phyloP scores from a whole-genome alignment of 208 protist genomes.

The Leishmania major region DNA sequence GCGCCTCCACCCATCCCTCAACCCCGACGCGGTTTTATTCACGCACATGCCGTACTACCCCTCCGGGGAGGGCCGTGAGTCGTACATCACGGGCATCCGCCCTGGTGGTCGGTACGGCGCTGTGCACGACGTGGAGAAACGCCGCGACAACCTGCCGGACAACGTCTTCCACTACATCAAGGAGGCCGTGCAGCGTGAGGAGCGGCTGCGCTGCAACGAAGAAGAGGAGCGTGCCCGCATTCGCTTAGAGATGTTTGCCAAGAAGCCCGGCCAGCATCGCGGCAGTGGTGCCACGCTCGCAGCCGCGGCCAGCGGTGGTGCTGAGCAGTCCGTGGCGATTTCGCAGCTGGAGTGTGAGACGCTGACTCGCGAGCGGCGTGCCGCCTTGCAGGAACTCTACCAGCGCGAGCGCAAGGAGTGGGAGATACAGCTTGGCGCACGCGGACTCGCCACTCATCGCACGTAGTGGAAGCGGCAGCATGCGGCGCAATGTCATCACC shows the following conservation, averaged over 20 bases:
- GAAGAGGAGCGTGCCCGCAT: slow-evolving; percentile 62
- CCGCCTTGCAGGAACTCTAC: slow-evolving; percentile 73
- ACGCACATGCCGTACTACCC: slow-evolving; percentile 58
- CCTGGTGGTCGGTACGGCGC: slow-evolving; percentile 61
- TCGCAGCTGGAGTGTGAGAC: slow-evolving; percentile 29
- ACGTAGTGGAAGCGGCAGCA: not conserved
- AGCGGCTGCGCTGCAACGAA: slow-evolving; percentile 60
- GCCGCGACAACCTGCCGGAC: slow-evolving; percentile 88
- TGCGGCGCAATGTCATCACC: not conserved
- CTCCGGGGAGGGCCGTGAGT: slow-evolving; percentile 82
- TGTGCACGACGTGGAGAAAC: slow-evolving; percentile 76
- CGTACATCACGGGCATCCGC: slow-evolving; percentile 83
- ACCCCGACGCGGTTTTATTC: not conserved
- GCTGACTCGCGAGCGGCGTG: slow-evolving; percentile 52
- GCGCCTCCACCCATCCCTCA: not conserved
- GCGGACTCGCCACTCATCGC: slow-evolving; percentile 36
- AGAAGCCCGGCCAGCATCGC: slow-evolving; percentile 5
- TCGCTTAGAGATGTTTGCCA: slow-evolving; percentile 40
- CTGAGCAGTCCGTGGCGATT: slow-evolving; percentile 8
- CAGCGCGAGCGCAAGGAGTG: slow-evolving; percentile 58
- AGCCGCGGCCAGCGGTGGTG: not conserved
- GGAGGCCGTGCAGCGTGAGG: slow-evolving; percentile 72
- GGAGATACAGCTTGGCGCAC: slow-evolving; percentile 50
- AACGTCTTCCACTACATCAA: slow-evolving; percentile 81
- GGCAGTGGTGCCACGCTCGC: slow-evolving; percentile 15